A percentile compares a stretch with the other conserved stretches of the same genome.
These are phyloP conservation scores for Fusarium sp. DNA, from an alignment of 2,329 filamentous ascomycete genomes.

Conservation along the genomic window DNA sequence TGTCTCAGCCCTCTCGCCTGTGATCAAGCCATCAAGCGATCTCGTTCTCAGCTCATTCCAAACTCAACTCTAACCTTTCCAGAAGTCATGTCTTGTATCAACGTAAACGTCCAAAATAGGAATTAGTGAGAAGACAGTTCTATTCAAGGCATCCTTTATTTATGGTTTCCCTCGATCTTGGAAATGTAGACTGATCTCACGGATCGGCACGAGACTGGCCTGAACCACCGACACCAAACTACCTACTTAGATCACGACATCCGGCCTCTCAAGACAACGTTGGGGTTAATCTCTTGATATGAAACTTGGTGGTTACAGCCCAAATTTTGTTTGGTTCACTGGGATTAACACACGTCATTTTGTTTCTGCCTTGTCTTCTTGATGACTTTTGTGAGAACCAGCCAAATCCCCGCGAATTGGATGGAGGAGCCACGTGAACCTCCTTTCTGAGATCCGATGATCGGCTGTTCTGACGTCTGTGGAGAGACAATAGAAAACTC, in stretches of 20 bases:
- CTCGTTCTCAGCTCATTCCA: background rate
- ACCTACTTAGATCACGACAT: background rate
- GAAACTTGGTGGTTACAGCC: background rate
- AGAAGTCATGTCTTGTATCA: background rate
- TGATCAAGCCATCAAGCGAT: background rate
- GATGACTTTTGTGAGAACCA: background rate
- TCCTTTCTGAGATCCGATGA: background rate
- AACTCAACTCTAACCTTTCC: background rate
- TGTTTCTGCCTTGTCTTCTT: background rate
- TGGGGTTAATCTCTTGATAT: rapidly evolving
- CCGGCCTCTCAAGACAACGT: background rate
- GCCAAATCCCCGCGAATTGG: background rate
- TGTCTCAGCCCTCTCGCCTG: background rate
- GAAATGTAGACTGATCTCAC: background rate
- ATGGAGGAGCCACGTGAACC: background rate
- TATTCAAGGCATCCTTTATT: background rate
- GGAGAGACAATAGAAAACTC: background rate
- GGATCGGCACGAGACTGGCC: background rate
- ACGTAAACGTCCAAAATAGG: background rate
- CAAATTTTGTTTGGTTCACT: background rate
- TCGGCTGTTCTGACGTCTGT: background rate
- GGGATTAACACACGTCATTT: background rate
- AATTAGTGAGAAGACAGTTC: background rate
- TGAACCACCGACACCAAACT: background rate
- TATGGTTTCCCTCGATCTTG: background rate